A percentile compares a stretch with the other conserved stretches of the same genome.
phyloP scores from a whole-genome alignment of 2,329 filamentous ascomycete species.

The Scedosporium boydii region DNA sequence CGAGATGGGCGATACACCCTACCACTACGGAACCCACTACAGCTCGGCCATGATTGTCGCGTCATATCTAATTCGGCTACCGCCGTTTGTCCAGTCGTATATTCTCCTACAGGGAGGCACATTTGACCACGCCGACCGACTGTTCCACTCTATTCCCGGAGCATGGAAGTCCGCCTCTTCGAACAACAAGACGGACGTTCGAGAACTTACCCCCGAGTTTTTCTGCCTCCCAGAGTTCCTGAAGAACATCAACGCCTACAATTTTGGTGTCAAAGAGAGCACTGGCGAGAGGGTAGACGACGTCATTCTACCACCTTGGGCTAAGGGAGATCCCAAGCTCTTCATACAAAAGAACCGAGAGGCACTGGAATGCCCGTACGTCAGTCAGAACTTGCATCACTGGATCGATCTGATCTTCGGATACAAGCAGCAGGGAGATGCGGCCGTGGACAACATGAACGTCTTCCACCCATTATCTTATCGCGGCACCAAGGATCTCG shows the following conservation, averaged over 20 bases:
- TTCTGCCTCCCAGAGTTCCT: conserved; percentile 95
- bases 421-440: conserved; percentile 85
- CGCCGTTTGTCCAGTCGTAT: conserved; percentile 94
- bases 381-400: conserved; percentile 78
- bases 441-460: conserved; percentile 82
- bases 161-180: conserved; percentile 86
- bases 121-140: conserved; percentile 89
- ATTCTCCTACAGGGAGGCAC: conserved; percentile 88
- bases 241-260: conserved; percentile 86
- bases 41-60: conserved; percentile 98
- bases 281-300: conserved; percentile 71
- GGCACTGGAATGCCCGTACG: conserved; percentile 85
- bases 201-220: conserved; percentile 93
- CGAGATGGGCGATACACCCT: conserved; percentile 87
- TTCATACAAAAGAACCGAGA: conserved; percentile 96
- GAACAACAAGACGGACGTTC: conserved; percentile 86
- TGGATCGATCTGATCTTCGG: conserved; percentile 98
- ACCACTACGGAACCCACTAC: conserved; percentile 97
- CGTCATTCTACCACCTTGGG: conserved; percentile 89
- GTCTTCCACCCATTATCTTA: conserved; percentile 97
- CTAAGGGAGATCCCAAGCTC: conserved; percentile 88
- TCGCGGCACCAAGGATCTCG: conserved; percentile 83
- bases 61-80: conserved; percentile 87
- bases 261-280: conserved; percentile 82
- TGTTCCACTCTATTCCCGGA: conserved; percentile 88